Conservation (phyloP, 1,139 yeast genomes). For the Wickerhamomyces sp. region DNA sequence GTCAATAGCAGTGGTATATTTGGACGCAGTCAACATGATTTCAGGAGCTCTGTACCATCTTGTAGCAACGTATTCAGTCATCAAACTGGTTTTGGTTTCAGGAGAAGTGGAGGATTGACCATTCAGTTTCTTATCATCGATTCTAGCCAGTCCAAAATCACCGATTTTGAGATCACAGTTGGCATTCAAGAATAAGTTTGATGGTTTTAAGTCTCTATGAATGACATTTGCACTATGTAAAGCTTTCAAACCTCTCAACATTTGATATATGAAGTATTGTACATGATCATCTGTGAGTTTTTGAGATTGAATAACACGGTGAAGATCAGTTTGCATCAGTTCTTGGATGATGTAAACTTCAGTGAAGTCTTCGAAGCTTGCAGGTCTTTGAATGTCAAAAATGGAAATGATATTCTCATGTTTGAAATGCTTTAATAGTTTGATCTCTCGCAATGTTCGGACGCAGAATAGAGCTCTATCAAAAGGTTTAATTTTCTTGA, state of each 20-base stretch:
- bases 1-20: slow-evolving; percentile 68
- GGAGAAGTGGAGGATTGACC: slow-evolving; percentile 53
- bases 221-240: slow-evolving; percentile 66
- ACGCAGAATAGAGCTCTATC: slow-evolving; percentile 82
- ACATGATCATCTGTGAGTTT: slow-evolving; percentile 58
- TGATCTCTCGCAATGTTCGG: slow-evolving; percentile 84
- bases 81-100: slow-evolving; percentile 38
- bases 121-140: slow-evolving; percentile 63
- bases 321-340: slow-evolving; percentile 65
- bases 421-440: slow-evolving; percentile 81
- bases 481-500: slow-evolving; percentile 89
- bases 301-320: slow-evolving; percentile 50
- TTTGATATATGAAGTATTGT: slow-evolving; percentile 63
- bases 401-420: slow-evolving; percentile 90
- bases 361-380: slow-evolving; percentile 57
- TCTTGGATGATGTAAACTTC: slow-evolving; percentile 72
- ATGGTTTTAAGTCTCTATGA: slow-evolving; percentile 89
- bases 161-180: slow-evolving; percentile 91
- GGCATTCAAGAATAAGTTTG: slow-evolving; percentile 76
- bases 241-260: slow-evolving; percentile 57
- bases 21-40: slow-evolving; percentile 65
- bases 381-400: slow-evolving; percentile 82
- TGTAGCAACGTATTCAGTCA: slow-evolving; percentile 76
- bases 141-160: slow-evolving; percentile 90
- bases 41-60: slow-evolving; percentile 82